Evolutionary conservation across 371 early-diverging fungal genomes (phyloP).

Genomic region (Blakeslea trispora): DNA sequence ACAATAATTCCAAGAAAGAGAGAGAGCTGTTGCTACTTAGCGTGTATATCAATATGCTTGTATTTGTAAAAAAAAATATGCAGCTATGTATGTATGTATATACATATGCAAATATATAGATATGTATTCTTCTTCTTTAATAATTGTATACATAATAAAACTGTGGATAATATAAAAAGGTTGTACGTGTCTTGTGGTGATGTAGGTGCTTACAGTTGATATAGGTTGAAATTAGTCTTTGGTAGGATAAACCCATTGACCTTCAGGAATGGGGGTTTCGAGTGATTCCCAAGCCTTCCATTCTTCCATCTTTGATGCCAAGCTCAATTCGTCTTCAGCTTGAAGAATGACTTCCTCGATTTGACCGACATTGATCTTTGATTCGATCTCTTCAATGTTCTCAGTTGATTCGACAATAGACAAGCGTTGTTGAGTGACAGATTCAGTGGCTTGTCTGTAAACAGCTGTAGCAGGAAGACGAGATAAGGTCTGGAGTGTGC

Average conservation of each 20-base stretch:
- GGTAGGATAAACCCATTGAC: constrained; percentile 79
- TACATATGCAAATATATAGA: too few species aligned
- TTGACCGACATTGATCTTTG: constrained; percentile 76
- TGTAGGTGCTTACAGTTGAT: too few species aligned
- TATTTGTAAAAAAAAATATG: too few species aligned
- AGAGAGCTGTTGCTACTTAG: too few species aligned
- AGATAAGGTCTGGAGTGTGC: constrained; percentile 68
- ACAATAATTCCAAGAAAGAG: too few species aligned
- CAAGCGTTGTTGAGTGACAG: constrained; percentile 77
- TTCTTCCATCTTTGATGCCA: constrained; percentile 83
- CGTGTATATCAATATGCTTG: too few species aligned
- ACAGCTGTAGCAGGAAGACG: constrained; percentile 78
- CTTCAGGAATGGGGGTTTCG: constrained; percentile 75
- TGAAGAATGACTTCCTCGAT: constrained; percentile 90
- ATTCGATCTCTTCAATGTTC: constrained; percentile 75
- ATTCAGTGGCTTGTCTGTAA: constrained; percentile 83
- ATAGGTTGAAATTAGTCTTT: too few species aligned
- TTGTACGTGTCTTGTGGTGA: too few species aligned
- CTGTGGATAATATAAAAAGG: too few species aligned
- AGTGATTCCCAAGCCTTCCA: constrained; percentile 86
- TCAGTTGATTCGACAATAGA: constrained; percentile 72
- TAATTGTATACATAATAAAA: too few species aligned
- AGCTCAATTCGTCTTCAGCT: constrained; percentile 84
- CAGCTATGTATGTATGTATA: too few species aligned
- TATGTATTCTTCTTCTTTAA: too few species aligned